Percentiles rank a stretch among this genome's conserved stretches.
Conservation (phyloP, 768 basidiomycete genomes). For the Mycena vitilis region DNA sequence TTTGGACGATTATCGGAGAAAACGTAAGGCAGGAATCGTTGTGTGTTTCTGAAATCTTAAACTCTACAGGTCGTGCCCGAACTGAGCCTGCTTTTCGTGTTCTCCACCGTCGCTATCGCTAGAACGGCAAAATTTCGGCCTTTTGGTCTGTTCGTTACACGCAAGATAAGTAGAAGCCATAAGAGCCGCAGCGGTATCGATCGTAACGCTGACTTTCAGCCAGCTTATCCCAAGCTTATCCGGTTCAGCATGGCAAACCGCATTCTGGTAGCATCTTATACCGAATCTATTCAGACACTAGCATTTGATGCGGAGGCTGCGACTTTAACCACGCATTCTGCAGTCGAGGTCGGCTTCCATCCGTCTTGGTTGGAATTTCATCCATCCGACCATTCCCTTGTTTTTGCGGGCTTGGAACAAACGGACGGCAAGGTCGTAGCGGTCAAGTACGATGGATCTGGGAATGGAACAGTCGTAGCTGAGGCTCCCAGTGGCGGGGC, state of each 20-base stretch:
- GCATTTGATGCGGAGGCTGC: constrained; percentile 62
- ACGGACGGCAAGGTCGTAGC: constrained; percentile 72
- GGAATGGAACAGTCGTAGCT: constrained; percentile 63
- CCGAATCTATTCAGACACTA: constrained; percentile 71
- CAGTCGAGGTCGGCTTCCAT: constrained; percentile 64
- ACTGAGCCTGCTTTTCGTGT: not conserved
- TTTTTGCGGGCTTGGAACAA: constrained; percentile 77
- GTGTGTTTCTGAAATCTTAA: not conserved
- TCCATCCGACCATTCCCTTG: constrained; percentile 64
- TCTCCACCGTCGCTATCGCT: constrained; percentile 1
- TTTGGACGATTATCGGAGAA: constrained; percentile 5
- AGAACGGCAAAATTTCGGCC: constrained; percentile 23
- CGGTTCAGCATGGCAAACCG: constrained; percentile 49
- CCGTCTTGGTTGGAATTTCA: constrained; percentile 84
- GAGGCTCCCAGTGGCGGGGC: constrained; percentile 65
- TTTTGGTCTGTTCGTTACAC: not conserved
- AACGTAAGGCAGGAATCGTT: not conserved
- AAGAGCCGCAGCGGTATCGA: constrained; percentile 5
- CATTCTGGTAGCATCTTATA: constrained; percentile 76
- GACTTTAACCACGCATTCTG: constrained; percentile 58
- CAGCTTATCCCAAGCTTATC: no score
- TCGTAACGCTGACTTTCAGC: not conserved
- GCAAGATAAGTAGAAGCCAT: not conserved
- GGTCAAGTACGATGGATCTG: constrained; percentile 66
- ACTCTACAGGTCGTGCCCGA: constrained; percentile 9